Evolutionary conservation across 2,329 filamentous ascomycete species (phyloP), one percentile per base, ranked within the genome.

Genomic region (Scortechinia acanthostroma): DNA sequence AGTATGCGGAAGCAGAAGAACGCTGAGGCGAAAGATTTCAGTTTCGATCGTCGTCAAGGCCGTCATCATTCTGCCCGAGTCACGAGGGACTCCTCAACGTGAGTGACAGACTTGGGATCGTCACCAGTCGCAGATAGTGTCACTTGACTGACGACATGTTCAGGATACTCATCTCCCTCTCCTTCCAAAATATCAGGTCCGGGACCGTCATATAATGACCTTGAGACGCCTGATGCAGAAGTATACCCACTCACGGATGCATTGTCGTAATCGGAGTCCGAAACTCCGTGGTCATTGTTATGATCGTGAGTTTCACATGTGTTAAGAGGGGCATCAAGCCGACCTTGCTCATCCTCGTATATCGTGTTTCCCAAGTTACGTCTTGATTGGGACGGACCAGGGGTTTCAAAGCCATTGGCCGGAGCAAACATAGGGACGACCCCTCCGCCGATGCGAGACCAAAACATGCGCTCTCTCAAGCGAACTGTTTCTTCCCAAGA

Each of bases 401-500:
- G 10, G 25, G n/a, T n/a, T 30, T 30, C n/a, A 10, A 30, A 30
- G 25, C 25, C 25, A 30, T 30, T 30, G 10, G n/a, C 25, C 10
- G 25, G 35, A 19, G 35, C 35, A 19, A 10, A 6, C 6, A 40
- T 6, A 6, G 91, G 93, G 13, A 97, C 68, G 2, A 98, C 89
- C 14, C 93, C 93, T 21, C 91, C 93, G 21, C 91, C 91, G 44
- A 98, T 80, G 46, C 93, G 79, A 43, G 88, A 81, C 93, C 93
- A 98, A 60, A 98, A 98, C 86, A 98, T 95, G 53, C 91, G 83
- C 61, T 98, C 93, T 43, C 93, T 76, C 42, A 97, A 65, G 22
- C 86, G 80, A 10, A 96, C 86, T 47, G 89, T 89, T 68, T 98
- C 93, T 59, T 97, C 91, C 93, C 93, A 98, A 0, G 90, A 89